Percentiles rank a stretch among this genome's conserved stretches.
phyloP scores from a whole-genome alignment of 352 stramenopile species.

The Phytophthora pisi region DNA sequence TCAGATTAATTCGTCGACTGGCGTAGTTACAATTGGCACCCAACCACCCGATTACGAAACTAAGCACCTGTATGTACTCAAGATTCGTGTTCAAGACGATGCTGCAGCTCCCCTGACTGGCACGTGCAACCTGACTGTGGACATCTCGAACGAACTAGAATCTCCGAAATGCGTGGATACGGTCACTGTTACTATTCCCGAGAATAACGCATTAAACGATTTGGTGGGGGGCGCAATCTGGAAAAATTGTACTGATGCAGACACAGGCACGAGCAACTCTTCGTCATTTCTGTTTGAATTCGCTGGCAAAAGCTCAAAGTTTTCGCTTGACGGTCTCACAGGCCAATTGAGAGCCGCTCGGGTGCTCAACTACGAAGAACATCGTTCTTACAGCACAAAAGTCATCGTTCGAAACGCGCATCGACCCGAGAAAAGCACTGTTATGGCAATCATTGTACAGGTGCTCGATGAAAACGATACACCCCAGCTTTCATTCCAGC shows the following conservation, averaged over 20 bases:
- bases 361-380: constrained; percentile 26
- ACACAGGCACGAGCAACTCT: constrained; percentile 30
- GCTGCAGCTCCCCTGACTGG: constrained; percentile 37
- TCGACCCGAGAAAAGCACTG: constrained; percentile 24
- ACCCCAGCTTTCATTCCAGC: constrained; percentile 19
- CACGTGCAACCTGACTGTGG: constrained; percentile 40
- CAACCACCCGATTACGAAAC: constrained; percentile 57
- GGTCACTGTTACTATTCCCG: constrained; percentile 4
- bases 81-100: constrained; percentile 54
- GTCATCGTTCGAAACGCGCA: constrained; percentile 24
- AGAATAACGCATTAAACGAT: constrained; percentile 41
- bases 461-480: constrained; percentile 24
- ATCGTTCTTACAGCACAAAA: constrained; percentile 14
- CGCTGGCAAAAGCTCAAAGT: constrained; percentile 2
- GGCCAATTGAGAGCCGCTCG: constrained; percentile 16
- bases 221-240: constrained; percentile 40
- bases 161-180: constrained; percentile 13
- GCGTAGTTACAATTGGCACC: constrained; percentile 42
- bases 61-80: constrained; percentile 38
- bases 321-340: constrained; percentile 11
- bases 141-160: constrained; percentile 52
- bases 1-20: constrained; percentile 50
- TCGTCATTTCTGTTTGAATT: constrained; percentile 52
- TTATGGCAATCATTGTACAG: constrained; percentile 12
- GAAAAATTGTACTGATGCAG: constrained; percentile 53